phyloP scores from a whole-genome alignment of 2,329 filamentous ascomycete species.

The Curvularia lunata region DNA sequence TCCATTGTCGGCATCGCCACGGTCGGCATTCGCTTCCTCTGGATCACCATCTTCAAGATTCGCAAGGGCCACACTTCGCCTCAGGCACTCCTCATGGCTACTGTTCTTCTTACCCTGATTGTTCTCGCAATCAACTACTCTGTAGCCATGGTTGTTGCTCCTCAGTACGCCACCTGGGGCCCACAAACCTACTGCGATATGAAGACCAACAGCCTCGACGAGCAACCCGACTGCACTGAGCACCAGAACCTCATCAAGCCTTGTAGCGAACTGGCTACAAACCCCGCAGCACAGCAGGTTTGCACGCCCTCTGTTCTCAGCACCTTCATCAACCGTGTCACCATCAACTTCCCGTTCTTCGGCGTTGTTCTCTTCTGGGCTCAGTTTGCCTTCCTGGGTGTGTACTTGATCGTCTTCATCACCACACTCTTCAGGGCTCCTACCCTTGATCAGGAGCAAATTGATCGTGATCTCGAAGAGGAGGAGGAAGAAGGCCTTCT shows the following conservation, averaged over 20 bases:
- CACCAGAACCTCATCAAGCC: conserved; percentile 75
- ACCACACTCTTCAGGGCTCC: conserved; percentile 82
- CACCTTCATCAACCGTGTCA: conserved; percentile 90
- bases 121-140: conserved; percentile 92
- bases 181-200: conserved; percentile 93
- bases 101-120: conserved; percentile 87
- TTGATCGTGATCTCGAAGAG: conserved; percentile 88
- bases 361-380: conserved; percentile 94
- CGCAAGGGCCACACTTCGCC: conserved; percentile 87
- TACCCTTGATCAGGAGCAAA: conserved; percentile 73
- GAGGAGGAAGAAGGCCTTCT: conserved; percentile 94
- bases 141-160: conserved; percentile 90
- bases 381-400: conserved; percentile 84
- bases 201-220: conserved; percentile 65
- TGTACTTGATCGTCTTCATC: conserved; percentile 83
- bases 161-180: conserved; percentile 92
- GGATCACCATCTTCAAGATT: conserved; percentile 92
- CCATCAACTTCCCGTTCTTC: conserved; percentile 94
- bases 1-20: conserved; percentile 85
- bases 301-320: conserved; percentile 92
- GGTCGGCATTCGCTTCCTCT: conserved; percentile 93
- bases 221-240: conserved; percentile 76
- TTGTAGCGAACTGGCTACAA: conserved; percentile 78
- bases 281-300: conserved; percentile 74
- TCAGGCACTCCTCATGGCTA: conserved; percentile 88